Base-by-base conservation (phyloP, 371 early-diverging fungal genomes). In the Amoeboaphelidium protococcarum region DNA sequence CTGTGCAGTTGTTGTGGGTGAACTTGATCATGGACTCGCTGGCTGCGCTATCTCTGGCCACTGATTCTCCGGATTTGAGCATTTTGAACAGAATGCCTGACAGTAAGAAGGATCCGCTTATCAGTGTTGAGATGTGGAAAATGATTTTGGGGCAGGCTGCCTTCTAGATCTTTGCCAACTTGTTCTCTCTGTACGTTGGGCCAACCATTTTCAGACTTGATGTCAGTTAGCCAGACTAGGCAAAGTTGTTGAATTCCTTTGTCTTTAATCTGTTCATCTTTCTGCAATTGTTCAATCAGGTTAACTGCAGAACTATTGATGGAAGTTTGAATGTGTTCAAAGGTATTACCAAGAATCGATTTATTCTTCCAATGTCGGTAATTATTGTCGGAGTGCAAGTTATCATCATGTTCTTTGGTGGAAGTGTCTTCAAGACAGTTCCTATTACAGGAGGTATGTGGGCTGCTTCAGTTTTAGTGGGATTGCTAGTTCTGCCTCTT, bases 231-330 rank as follows among this genome's bases (percentile, higher is more conserved):
- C 26, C 0, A 13, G 13, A 19, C 23, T 21, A 41, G 24, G 31
- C 25, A 37, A 56, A 54, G 4, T 64, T 73, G 19, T 64, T 81
- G 48, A 71, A 71, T 46, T 78, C 87, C 12, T 67, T 89, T 55
- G 74, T 92, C 13, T 95, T 94, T 69, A 96, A 95, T 61, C 60
- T 76, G 13, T 96, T 95, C 66, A 84, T 94, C 37, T 82, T 89
- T 57, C 62, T 87, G 37, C 94, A 94, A 65, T 63, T 94, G 16
- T 90, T 92, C 58, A 90, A 88, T 60, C 77, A 60, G 47, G 51
- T 72, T 54, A 69, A 64, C 54, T 72, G 73, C 52, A 68, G 80
- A 41, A 68, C 74, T 19, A 58, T 80, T 41, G 68, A 77, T 46
- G 66, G 69, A 50, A 56, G 60, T 0, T 52, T 74, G 41, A 80